Evolutionary conservation across 2,329 filamentous ascomycete species (phyloP).

Genomic region (Fusarium sp.): DNA sequence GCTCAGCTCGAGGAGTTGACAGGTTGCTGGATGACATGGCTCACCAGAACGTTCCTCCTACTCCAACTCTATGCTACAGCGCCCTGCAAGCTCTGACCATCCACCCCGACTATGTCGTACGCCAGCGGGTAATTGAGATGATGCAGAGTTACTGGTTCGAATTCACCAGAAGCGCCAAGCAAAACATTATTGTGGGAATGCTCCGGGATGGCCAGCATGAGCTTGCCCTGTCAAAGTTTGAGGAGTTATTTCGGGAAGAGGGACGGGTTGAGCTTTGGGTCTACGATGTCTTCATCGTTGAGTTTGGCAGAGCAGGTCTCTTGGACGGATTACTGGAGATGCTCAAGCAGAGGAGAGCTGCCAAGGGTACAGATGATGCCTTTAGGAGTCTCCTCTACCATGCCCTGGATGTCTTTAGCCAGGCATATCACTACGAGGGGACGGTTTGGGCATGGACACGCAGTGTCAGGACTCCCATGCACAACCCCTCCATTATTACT

Average conservation of each 20-base stretch:
- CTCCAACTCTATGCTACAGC: slow-evolving; percentile 73
- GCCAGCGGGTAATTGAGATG: slow-evolving; percentile 72
- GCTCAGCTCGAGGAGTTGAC: slow-evolving; percentile 70
- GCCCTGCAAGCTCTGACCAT: slow-evolving; percentile 76
- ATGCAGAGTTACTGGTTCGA: slow-evolving; percentile 74
- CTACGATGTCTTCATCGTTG: slow-evolving; percentile 77
- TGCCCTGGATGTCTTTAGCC: slow-evolving; percentile 77
- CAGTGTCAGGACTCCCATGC: slow-evolving; percentile 58
- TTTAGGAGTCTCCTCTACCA: slow-evolving; percentile 69
- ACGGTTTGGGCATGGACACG: slow-evolving; percentile 75
- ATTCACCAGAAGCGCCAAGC: slow-evolving; percentile 63
- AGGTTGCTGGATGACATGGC: slow-evolving; percentile 77
- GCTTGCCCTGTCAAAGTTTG: slow-evolving; percentile 74
- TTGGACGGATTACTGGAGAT: slow-evolving; percentile 78
- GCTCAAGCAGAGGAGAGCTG: slow-evolving; percentile 62
- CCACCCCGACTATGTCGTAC: slow-evolving; percentile 84
- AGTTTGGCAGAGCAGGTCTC: slow-evolving; percentile 74
- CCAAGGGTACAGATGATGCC: slow-evolving; percentile 49
- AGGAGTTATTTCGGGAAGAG: slow-evolving; percentile 67
- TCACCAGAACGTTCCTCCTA: slow-evolving; percentile 65
- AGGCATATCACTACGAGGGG: slow-evolving; percentile 67
- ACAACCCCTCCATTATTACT: slow-evolving; percentile 63
- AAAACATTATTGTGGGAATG: slow-evolving; percentile 74
- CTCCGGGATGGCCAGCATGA: slow-evolving; percentile 85
- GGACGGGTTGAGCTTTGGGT: slow-evolving; percentile 73